A percentile compares a stretch with the other conserved stretches of the same genome.
Conservation (phyloP, 2,329 filamentous ascomycete genomes). For the Trichophyton simii region DNA sequence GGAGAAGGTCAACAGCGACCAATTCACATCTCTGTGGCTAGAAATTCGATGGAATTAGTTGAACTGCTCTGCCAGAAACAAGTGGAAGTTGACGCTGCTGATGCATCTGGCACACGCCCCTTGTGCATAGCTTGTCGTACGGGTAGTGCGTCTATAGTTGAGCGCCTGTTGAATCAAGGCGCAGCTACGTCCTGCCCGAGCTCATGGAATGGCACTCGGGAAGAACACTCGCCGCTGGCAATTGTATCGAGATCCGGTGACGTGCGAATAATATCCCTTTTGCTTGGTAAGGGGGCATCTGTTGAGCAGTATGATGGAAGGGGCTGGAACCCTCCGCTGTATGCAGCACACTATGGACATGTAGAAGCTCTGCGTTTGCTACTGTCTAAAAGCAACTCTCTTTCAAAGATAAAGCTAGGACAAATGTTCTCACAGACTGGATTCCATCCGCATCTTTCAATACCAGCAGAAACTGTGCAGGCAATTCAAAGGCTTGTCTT, state of each 20-base stretch:
- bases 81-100: slow-evolving; percentile 21
- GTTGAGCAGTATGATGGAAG: slow-evolving; percentile 24
- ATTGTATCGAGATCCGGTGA: not conserved
- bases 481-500: slow-evolving; percentile 4
- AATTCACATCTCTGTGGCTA: slow-evolving; percentile 24
- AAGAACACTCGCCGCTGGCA: slow-evolving; percentile 23
- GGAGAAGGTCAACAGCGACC: slow-evolving; percentile 19
- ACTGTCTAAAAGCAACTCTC: slow-evolving; percentile 17
- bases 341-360: slow-evolving; percentile 29
- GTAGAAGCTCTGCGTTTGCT: slow-evolving; percentile 23
- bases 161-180: slow-evolving; percentile 23
- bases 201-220: slow-evolving; percentile 15
- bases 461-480: slow-evolving; percentile 14
- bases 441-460: not conserved
- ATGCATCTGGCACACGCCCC: slow-evolving; percentile 23
- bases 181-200: slow-evolving; percentile 17
- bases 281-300: slow-evolving; percentile 21
- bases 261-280: slow-evolving; percentile 1
- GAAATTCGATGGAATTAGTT: slow-evolving; percentile 21
- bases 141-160: slow-evolving; percentile 25
- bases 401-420: slow-evolving; percentile 8
- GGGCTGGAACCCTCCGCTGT: slow-evolving; percentile 27
- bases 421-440: slow-evolving; percentile 1
- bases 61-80: slow-evolving; percentile 23
- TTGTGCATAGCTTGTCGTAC: slow-evolving; percentile 26